Conservation (phyloP, 2,329 filamentous ascomycete species). For the Colletotrichum lindemuthianum region DNA sequence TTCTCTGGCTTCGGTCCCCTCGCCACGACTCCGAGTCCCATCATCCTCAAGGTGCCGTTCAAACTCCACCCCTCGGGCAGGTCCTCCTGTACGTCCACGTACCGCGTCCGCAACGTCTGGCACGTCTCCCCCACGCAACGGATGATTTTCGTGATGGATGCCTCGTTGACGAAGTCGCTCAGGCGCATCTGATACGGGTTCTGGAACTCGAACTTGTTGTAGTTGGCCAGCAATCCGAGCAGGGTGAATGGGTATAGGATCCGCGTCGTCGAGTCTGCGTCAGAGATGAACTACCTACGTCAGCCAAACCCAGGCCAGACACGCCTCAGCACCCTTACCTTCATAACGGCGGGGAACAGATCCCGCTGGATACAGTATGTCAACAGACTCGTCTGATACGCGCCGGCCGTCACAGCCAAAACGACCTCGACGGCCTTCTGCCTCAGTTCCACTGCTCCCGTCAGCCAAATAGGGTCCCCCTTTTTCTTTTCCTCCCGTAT, state of each 20-base stretch:
- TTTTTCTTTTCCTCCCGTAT: neutral
- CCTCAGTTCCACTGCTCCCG: constrained; percentile 73
- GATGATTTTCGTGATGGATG: constrained; percentile 84
- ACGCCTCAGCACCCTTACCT: constrained; percentile 63
- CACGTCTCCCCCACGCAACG: constrained; percentile 80
- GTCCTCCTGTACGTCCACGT: constrained; percentile 89
- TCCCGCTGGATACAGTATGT: constrained; percentile 96
- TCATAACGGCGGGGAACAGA: constrained; percentile 93
- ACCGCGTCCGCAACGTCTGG: constrained; percentile 73
- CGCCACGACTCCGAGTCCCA: constrained; percentile 82
- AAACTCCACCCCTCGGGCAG: constrained; percentile 90
- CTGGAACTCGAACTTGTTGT: constrained; percentile 99
- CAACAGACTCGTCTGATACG: constrained; percentile 92
- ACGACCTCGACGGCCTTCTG: constrained; percentile 84
- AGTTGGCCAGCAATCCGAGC: constrained; percentile 89
- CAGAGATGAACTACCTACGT: constrained; percentile 76
- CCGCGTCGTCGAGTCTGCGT: constrained; percentile 71
- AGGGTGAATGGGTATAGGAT: constrained; percentile 82
- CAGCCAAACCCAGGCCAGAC: neutral
- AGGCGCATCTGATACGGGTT: constrained; percentile 94
- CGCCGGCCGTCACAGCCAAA: constrained; percentile 87
- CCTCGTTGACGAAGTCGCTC: constrained; percentile 95
- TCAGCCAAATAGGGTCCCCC: constrained; percentile 39
- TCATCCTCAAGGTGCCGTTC: constrained; percentile 81
- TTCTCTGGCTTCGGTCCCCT: constrained; percentile 73